Percentiles rank a stretch among this genome's conserved stretches.
phyloP scores from a whole-genome alignment of 768 basidiomycete species.

The Trametes maxima region DNA sequence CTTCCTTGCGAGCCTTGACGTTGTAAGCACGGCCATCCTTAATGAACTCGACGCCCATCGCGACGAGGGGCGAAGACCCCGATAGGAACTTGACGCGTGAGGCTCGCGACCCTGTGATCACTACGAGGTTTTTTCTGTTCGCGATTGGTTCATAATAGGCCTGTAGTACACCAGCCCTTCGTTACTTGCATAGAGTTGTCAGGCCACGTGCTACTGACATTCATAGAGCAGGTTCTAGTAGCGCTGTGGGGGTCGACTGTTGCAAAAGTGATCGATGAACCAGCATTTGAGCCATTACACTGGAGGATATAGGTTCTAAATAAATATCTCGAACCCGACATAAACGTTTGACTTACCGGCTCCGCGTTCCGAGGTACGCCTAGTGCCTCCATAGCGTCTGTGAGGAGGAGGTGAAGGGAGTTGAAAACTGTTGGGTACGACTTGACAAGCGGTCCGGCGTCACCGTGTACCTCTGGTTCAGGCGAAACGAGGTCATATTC shows the following conservation, averaged over 20 bases:
- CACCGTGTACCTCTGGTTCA: constrained; percentile 16
- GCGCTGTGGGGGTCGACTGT: constrained; percentile 1
- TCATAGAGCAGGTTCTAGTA: constrained; percentile 7
- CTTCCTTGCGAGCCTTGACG: constrained; percentile 8
- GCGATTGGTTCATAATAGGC: constrained; percentile 15
- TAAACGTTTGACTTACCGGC: background rate
- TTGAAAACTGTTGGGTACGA: constrained; percentile 16
- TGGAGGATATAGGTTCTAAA: background rate
- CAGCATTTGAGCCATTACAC: background rate
- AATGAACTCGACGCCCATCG: constrained; percentile 8
- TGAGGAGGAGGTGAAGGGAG: constrained; percentile 16
- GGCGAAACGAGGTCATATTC: background rate
- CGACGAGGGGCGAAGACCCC: background rate
- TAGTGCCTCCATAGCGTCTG: constrained; percentile 11
- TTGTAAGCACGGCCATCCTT: background rate
- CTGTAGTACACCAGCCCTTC: too few species aligned
- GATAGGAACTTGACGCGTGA: constrained; percentile 1
- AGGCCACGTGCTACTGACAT: background rate
- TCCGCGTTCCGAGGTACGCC: constrained; percentile 25
- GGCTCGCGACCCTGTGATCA: constrained; percentile 5
- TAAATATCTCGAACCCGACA: background rate
- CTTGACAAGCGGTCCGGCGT: constrained; percentile 24
- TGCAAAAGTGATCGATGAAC: background rate
- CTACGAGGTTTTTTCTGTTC: constrained; percentile 3
- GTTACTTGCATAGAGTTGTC: too few species aligned